phyloP scores from a whole-genome alignment of 1,139 yeast species.

The Candida sp. region DNA sequence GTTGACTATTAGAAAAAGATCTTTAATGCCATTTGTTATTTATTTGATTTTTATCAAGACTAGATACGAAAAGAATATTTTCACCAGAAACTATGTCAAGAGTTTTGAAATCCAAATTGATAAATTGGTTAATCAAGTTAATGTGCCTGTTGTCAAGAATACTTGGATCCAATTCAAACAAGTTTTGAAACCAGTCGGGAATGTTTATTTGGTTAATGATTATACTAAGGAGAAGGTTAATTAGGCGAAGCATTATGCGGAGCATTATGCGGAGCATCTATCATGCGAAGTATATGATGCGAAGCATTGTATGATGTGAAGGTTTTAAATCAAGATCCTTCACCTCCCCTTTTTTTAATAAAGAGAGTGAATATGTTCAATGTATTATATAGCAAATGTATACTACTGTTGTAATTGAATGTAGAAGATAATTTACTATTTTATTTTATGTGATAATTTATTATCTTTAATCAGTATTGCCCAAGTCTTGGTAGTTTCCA shows the following conservation, averaged over 20 bases:
- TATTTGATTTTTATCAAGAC: conserved; percentile 71
- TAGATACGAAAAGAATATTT: conserved; percentile 73
- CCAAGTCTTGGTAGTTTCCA: no score
- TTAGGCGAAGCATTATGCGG: background rate
- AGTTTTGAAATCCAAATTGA: conserved; percentile 72
- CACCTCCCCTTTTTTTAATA: no score
- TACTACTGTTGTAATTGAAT: no score
- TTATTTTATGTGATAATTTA: no score
- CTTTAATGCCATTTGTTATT: conserved; percentile 56
- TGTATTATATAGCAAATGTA: no score
- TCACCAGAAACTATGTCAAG: conserved; percentile 70
- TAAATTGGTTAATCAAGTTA: conserved; percentile 52
- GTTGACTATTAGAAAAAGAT: conserved; percentile 59
- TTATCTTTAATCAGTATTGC: no score
- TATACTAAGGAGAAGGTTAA: conserved; percentile 25
- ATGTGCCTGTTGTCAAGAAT: conserved; percentile 59
- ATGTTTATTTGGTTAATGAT: conserved; percentile 32
- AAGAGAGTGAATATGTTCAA: no score
- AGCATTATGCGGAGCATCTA: no score
- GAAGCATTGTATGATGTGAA: no score
- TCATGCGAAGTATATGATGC: no score
- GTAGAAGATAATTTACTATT: no score
- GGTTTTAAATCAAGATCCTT: no score
- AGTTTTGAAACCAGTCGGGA: conserved; percentile 33
- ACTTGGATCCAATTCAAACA: conserved; percentile 60